Evolutionary conservation across 345 rosid species (phyloP).

Genomic region (Noccaea bulbosa): DNA sequence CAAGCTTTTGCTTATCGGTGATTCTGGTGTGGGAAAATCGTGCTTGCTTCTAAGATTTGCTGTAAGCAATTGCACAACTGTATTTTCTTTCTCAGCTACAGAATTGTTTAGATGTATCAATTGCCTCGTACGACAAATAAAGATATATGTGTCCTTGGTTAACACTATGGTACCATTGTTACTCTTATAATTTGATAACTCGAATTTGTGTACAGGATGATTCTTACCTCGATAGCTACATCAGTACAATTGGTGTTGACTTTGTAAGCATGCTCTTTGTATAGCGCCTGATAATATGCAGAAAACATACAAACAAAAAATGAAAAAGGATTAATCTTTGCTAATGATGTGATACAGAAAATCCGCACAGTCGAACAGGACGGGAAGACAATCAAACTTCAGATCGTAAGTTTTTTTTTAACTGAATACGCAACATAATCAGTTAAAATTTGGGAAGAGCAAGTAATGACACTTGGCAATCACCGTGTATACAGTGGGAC

Average conservation of each 20-base stretch:
- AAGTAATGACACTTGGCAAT: neutral
- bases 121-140: neutral
- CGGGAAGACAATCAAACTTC: slow-evolving; percentile 66
- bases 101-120: neutral
- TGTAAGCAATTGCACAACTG: slow-evolving; percentile 32
- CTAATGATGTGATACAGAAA: slow-evolving; percentile 47
- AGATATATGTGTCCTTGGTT: neutral
- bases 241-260: slow-evolving; percentile 70
- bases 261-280: slow-evolving; percentile 46
- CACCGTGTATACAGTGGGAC: slow-evolving; percentile 64
- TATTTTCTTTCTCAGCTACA: neutral
- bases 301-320: neutral
- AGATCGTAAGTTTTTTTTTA: slow-evolving; percentile 49
- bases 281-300: neutral
- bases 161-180: neutral
- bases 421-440: neutral
- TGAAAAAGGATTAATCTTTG: neutral
- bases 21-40: slow-evolving; percentile 54
- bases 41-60: slow-evolving; percentile 54
- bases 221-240: slow-evolving; percentile 63
- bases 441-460: neutral
- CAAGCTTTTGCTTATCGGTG: slow-evolving; percentile 53
- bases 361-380: slow-evolving; percentile 69
- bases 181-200: neutral
- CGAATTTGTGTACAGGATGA: slow-evolving; percentile 50